These are phyloP conservation scores for Stachybotrys echinatus DNA, from an alignment of 2,329 filamentous ascomycete species.

Conservation along the genomic window DNA sequence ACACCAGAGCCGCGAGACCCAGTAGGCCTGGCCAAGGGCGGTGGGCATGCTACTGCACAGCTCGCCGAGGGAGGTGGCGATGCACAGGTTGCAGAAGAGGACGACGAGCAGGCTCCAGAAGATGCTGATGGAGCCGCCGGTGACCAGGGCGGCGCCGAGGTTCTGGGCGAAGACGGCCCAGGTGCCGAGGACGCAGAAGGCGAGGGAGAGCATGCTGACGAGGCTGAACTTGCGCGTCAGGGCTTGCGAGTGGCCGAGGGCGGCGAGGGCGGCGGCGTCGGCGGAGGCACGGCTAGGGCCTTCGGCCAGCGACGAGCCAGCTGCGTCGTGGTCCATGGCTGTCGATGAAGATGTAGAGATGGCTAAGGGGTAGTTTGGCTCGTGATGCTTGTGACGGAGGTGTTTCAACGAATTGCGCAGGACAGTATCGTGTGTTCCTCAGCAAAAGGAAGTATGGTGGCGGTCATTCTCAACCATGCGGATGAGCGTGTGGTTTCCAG, in stretches of 20 bases:
- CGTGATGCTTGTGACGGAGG: too few species aligned
- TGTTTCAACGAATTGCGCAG: too few species aligned
- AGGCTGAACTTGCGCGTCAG: conserved; percentile 43
- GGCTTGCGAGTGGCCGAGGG: conserved; percentile 32
- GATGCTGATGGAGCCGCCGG: conserved; percentile 47
- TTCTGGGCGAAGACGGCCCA: conserved; percentile 52
- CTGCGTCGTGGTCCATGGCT: conserved; percentile 13
- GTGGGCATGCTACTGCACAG: conserved; percentile 55
- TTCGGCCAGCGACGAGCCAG: conserved; percentile 13
- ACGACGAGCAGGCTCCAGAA: conserved; percentile 52
- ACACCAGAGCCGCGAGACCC: conserved; percentile 33
- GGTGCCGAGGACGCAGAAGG: conserved; percentile 52
- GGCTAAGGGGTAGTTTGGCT: too few species aligned
- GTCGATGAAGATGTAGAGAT: too few species aligned
- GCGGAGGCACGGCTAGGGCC: conserved; percentile 19
- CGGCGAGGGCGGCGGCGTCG: conserved; percentile 34
- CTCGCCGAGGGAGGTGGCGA: conserved; percentile 50
- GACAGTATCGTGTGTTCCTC: too few species aligned
- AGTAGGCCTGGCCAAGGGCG: conserved; percentile 55
- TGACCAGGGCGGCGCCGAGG: conserved; percentile 42
- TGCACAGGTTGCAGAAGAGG: conserved; percentile 45
- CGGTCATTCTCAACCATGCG: too few species aligned
- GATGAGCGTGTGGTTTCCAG: too few species aligned
- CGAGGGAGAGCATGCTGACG: conserved; percentile 52
- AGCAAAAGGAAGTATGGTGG: too few species aligned